phyloP scores from a whole-genome alignment of 163 green algal genomes.

The Prototheca stagnorum region DNA sequence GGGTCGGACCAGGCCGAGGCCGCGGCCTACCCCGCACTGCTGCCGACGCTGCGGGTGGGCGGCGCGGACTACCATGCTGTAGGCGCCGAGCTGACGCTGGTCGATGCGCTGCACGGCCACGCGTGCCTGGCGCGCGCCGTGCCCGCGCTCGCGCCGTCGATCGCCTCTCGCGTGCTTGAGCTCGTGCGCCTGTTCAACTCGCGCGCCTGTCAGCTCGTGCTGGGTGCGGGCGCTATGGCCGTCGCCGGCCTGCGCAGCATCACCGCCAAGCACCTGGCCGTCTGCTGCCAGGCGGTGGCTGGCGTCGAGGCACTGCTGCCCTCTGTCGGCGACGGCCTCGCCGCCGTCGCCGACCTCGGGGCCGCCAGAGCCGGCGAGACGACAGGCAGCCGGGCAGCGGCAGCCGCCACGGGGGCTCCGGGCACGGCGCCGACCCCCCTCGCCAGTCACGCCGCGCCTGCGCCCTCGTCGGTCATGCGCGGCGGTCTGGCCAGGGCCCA shows the following conservation, averaged over 20 bases:
- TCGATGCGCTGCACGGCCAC: neutral
- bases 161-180: constrained; percentile 21
- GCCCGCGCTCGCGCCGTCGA: neutral
- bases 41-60: neutral
- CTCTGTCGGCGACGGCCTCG: constrained; percentile 40
- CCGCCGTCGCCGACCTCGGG: constrained; percentile 51
- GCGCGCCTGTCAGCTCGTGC: constrained; percentile 53
- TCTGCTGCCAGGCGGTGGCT: too few relatives aligned
- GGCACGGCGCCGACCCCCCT: too few relatives aligned
- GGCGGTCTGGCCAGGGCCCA: neutral
- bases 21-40: neutral
- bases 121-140: neutral
- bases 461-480: neutral
- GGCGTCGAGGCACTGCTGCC: constrained; percentile 53
- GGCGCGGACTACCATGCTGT: neutral
- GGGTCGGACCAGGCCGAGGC: neutral
- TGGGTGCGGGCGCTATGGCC: constrained; percentile 66
- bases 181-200: constrained; percentile 62
- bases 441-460: too few relatives aligned
- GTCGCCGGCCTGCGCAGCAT: constrained; percentile 77
- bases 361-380: too few relatives aligned
- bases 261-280: constrained; percentile 85
- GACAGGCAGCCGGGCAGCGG: too few relatives aligned
- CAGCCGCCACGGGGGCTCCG: too few relatives aligned
- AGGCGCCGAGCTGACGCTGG: neutral